phyloP scores from a whole-genome alignment of 176 grass and related monocot species.

The Saccharum spontaneum region DNA sequence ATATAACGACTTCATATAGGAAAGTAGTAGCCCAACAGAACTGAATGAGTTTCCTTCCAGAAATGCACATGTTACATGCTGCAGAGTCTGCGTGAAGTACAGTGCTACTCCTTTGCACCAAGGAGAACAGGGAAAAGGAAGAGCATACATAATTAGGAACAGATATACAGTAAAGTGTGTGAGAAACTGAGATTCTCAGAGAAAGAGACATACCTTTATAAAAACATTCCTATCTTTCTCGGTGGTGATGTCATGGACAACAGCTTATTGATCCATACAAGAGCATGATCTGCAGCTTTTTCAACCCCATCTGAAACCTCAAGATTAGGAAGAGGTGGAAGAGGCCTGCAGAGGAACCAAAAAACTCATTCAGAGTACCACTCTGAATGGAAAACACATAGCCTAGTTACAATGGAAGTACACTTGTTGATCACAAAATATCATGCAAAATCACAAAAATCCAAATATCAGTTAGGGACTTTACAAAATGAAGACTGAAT shows the following conservation, averaged over 20 bases:
- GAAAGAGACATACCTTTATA: conserved; percentile 47
- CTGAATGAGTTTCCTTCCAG: too few species aligned
- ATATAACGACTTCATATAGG: too few species aligned
- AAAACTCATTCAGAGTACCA: neutral
- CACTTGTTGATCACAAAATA: neutral
- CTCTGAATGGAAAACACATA: neutral
- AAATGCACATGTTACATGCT: too few species aligned
- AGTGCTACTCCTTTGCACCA: neutral
- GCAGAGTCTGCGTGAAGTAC: too few species aligned
- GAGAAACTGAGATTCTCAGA: neutral
- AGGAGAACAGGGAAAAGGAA: conserved; percentile 21
- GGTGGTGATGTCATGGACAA: conserved; percentile 79
- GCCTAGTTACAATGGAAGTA: neutral
- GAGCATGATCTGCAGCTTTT: conserved; percentile 54
- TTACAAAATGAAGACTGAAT: neutral
- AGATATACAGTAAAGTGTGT: neutral
- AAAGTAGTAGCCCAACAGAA: too few species aligned
- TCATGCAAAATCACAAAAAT: neutral
- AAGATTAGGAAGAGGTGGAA: conserved; percentile 86
- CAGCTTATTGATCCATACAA: conserved; percentile 67
- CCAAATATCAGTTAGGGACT: neutral
- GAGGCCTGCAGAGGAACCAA: conserved; percentile 55
- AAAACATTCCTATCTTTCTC: conserved; percentile 79
- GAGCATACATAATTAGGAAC: conserved; percentile 12
- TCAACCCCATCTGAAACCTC: conserved; percentile 77